Evolutionary conservation across 2,329 filamentous ascomycete species (phyloP), one percentile per base, ranked within the genome.

Genomic region (Claviceps monticola): DNA sequence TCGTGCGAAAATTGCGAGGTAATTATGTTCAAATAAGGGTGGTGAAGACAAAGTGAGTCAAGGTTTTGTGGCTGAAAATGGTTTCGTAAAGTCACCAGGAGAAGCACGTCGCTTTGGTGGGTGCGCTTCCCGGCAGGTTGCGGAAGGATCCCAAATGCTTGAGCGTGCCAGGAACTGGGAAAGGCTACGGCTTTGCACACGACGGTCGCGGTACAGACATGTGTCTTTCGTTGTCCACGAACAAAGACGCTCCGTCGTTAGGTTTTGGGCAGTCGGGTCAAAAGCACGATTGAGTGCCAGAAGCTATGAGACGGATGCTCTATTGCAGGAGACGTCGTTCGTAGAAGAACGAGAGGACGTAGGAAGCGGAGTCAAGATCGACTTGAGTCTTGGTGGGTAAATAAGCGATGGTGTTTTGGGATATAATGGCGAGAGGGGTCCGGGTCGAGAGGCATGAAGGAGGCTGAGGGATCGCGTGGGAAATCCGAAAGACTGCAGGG

Each of bases 321-420:
- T 16, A 21, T 39, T 14, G n/a, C 17, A 21, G 34, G 26, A 46
- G 39, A 42, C 43, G 42, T 43, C 29, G 13, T 23, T 50, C 46
- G 55, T 54, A 48, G 45, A 36, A 48, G 29, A 52, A 51, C 41
- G 44, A 50, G 46, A 54, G n/a, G 51, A 53, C 48, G 53, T 49
- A 48, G 48, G 36, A 51, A 48, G 46, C 48, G 49, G 50, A 41
- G 29, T 23, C 36, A 26, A 29, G 29, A 36, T 41, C 26, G 34
- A 42, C 46, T 48, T 51, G 34, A 49, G 51, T 23, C 48, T 46
- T 14, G 21, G 51, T 37, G 36, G 49, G 21, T 39, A 44, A 47
- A 50, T 53, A 38, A 37, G 44, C 26, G 49, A 41, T 46, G 52
- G n/a, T 44, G 43, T 39, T 51, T 47, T 49, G 52, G 46, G 47